Evolutionary conservation across 2,329 filamentous ascomycete species (phyloP), one percentile per base, ranked within the genome.

Genomic region (Alternaria sp.): DNA sequence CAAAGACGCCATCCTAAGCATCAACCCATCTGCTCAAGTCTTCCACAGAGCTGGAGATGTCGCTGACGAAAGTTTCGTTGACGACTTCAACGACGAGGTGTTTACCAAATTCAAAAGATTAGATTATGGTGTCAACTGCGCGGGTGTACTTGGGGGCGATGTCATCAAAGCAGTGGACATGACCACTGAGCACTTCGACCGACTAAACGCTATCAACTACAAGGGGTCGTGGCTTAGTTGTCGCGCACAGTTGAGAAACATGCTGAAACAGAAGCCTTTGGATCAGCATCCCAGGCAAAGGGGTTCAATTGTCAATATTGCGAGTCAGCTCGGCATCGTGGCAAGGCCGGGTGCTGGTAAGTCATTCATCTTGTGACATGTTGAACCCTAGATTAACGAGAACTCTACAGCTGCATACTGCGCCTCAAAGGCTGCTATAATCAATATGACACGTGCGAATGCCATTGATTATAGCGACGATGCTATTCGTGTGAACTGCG

Each of bases 141-240:
- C 86, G 0, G 86, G 86, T 0, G 80, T 87, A 4, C 68, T 85
- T 4, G 82, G 83, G 5, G 72, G 76, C 5, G 72, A 78, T 8
- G 72, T 76, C 1, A 66, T 78, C 10, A 75, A 80, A 36, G 77
- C 80, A 20, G 82, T 82, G 0, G 85, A 87, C 50, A 85, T 81
- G n/a, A 69, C 79, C 0, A 71, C 80, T 1, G 78, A 80, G 1
- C 78, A 78, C 10, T 88, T 88, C 46, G 85, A 88, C 57, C 77
- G 77, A 8, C 79, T 88, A 48, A 87, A 83, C 38, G 80, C 77
- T 41, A 80, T 88, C 68, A 89, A 89, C 64, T 87, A 87, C 65
- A 81, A 81, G 16, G 87, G 86, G 3, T 82, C 87, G 1, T 88
- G 85, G 82, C 76, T 86, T 10, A 87, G 85, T 63, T 84, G 86